Base-by-base conservation (phyloP, 495 filamentous ascomycete species). In the Neurospora discreta region DNA sequence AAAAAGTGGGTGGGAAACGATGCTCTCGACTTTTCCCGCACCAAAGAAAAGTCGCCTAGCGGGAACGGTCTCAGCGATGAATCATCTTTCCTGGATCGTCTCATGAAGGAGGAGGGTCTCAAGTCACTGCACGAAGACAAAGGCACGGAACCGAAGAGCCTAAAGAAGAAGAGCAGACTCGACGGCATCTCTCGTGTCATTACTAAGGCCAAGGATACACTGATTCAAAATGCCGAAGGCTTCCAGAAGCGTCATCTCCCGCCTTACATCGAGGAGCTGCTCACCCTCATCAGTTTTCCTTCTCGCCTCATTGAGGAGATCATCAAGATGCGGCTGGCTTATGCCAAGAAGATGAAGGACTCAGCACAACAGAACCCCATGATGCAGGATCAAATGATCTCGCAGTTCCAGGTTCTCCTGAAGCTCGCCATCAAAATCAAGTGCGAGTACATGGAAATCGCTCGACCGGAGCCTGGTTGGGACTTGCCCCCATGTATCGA, bases 1-100 rank as follows among this genome's bases (percentile, higher is more conserved):
- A 93, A 94, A 79, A 92, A 89, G 71, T 99, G 95, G 95, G 95
- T 98, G 42, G 95, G 95, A 26, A 99, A 99, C 78, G 91, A 92
- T 60, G 94, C 95, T 76, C 87, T 99, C 16, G 93, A 98, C 81
- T 98, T 99, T 78, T 88, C 88, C 65, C 91, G 92, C 75, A 85
- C 85, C 39, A 83, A 84, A 75, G 82, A 88, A 75, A 80, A 77
- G 68, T 82, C 84, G 69, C 82, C 85, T 68, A 84, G 81, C 70
- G 87, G 84, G 40, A 88, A 87, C 73, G 90, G 93, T 71, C 84
- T 98, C 18, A 89, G 89, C 30, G 94, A 97, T 76, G 93, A 97
- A 71, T 88, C 93, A 0, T 95, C 93, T 2, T 99, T 99, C 79
- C 84, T 99, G 60, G 95, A 99, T 79, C 89, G 95, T n/a, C 90